Evolutionary conservation across 2,329 filamentous ascomycete species (phyloP).

Genomic region (Colletotrichum agaves): DNA sequence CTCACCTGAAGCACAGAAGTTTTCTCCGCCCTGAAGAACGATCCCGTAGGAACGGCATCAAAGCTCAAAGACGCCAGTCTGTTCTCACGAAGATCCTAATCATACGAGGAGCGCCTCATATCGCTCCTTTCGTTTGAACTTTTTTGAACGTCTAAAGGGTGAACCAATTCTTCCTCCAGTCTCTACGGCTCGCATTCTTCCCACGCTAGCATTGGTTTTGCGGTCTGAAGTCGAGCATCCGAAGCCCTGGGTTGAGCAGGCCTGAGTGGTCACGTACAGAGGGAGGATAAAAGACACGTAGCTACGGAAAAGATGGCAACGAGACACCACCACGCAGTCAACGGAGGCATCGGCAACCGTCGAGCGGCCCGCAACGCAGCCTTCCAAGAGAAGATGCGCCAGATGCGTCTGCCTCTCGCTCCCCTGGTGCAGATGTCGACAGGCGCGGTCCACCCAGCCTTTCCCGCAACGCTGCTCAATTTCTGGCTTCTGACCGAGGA

Average conservation of each 20-base stretch:
- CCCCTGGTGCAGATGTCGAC: constrained; percentile 73
- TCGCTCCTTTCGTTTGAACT: not conserved
- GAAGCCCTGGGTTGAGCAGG: not conserved
- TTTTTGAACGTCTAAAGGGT: not conserved
- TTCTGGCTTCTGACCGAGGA: constrained; percentile 79
- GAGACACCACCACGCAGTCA: constrained; percentile 31
- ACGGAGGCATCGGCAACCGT: constrained; percentile 46
- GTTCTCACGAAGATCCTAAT: constrained; percentile 26
- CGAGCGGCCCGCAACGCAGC: constrained; percentile 58
- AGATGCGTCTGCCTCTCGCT: constrained; percentile 73
- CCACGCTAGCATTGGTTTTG: too few species aligned
- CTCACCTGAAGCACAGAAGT: constrained; percentile 3
- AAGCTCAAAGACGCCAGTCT: constrained; percentile 31
- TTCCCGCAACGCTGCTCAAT: constrained; percentile 73
- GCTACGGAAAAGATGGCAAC: constrained; percentile 27
- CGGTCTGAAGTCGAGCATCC: too few species aligned
- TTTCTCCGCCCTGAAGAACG: not conserved
- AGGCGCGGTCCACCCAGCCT: constrained; percentile 71
- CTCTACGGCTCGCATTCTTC: not conserved
- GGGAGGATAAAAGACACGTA: not conserved
- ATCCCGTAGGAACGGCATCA: not conserved
- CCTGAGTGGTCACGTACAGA: not conserved
- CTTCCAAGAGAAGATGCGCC: constrained; percentile 69
- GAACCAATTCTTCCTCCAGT: not conserved
- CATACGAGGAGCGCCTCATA: not conserved